Base-by-base conservation (phyloP, 768 basidiomycete genomes). In the Macrolepiota fuliginosa region DNA sequence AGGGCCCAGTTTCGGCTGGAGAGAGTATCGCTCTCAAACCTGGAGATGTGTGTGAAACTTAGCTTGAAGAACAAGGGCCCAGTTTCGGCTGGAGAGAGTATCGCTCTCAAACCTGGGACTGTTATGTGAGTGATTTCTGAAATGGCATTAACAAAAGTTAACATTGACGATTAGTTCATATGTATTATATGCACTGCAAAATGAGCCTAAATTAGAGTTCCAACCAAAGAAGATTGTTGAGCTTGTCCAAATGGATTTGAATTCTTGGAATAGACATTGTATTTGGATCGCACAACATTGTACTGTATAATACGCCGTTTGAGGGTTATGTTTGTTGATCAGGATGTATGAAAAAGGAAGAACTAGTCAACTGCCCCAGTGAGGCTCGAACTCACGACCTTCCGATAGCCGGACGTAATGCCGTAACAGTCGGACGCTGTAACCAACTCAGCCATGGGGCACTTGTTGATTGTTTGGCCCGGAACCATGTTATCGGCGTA, bases 401-500 rank as follows among this genome's bases (percentile, higher is more conserved):
- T 84, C 81, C 83, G 82, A 84, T 83, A 62, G 49, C 12, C 47
- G 24, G 13, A 4, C 10, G 0, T 4, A 5, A 11, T 42, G 40
- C 40, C 2, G 13, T 86, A 86, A 87, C 85, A 86, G 85, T 87
- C 85, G 84, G 85, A 86, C 85, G 84, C 85, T 85, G 83, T 86
- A 77, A 86, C 85, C 85, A 86, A 86, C 85, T 86, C 81, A 86
- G 84, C 85, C 85, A 86, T 83, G 84, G 84, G 84, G 85, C 85
- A 86, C 46, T 52, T 54, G 47, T 27, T 24, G 11, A 1, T 1
- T 17, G 15, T 4, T 11, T 40, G 5, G 12, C n/a, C n/a, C n/a
- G n/a, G n/a, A n/a, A 15, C 39, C n/a, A 47, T 47, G 22, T 15
- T 19, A 9, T 24, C n/a, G 15, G 13, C n/a, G 17, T 47, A 17